Evolutionary conservation across 1,284 basidiomycete species (phyloP), one percentile per base, ranked within the genome.

Genomic region (Tylopilus microsporus): DNA sequence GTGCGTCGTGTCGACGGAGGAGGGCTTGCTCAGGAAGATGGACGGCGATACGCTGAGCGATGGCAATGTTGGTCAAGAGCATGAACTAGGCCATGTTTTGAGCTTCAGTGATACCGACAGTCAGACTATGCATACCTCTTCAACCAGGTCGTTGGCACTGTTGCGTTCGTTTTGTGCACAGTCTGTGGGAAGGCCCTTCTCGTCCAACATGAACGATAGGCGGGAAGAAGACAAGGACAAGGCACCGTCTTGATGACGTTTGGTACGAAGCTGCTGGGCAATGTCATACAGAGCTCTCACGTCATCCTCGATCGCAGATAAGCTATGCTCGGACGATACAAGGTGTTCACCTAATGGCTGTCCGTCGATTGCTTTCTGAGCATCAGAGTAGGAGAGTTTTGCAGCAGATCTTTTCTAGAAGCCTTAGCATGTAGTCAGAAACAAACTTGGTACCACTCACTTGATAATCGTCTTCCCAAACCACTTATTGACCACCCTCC

Each of bases 21-120:
- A 99, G 81, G 19, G 96, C 92, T 71, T 98, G 92, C 70, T 99
- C 96, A 42, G 96, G 94, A 47, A 98, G 82, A 63, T 94, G 88
- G 42, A 94, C 89, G 25, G 94, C 96, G 65, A 98, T 87, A 69
- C 95, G 88, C 68, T 94, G 91, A 8, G 96, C 94, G 39, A 96
- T 91, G 9, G 93, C 80, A 45, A 87, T 86, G 72, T 99, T 99
- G 62, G 92, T 87, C 59, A 94, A 79, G 9, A 99, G 76, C 93
- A 98, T 98, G 75, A 96, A 95, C 89, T 94, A 57, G 50, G 50
- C 59, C 18, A 58, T 36, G 36, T 21, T 36, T 52, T 59, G 45
- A 64, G 54, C 39, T 49, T 47, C 47, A 49, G 30, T 37, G 21
- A 53, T 13, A 52, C 47, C 16, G 34, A 53, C 42, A 19, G 55